phyloP scores from a whole-genome alignment of 805 yeast genomes.

The Teunomyces kruisii region DNA sequence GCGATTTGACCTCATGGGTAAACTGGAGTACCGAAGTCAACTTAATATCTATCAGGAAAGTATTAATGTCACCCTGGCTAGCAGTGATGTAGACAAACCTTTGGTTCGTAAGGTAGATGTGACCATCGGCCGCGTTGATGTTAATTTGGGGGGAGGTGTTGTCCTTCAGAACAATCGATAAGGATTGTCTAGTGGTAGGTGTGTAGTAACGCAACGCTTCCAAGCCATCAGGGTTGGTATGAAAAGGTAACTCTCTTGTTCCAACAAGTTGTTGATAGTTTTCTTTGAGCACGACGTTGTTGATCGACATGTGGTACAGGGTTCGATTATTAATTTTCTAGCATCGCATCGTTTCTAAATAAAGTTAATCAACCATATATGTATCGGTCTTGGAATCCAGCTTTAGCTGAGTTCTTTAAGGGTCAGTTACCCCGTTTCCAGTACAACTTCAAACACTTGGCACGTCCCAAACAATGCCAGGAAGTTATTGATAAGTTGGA shows the following conservation, averaged over 20 bases:
- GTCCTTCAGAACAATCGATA: slow-evolving; percentile 23
- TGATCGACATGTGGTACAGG: slow-evolving; percentile 25
- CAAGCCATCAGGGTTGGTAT: slow-evolving; percentile 16
- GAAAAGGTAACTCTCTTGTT: slow-evolving; percentile 16
- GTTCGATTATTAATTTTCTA: not conserved
- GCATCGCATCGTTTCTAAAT: not conserved
- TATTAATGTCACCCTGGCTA: slow-evolving; percentile 41
- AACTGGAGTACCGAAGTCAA: slow-evolving; percentile 29
- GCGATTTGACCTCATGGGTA: slow-evolving; percentile 42
- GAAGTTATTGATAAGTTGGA: slow-evolving; percentile 48
- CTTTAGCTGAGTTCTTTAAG: slow-evolving; percentile 21
- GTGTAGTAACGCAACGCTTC: slow-evolving; percentile 17
- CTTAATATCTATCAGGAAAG: slow-evolving; percentile 38
- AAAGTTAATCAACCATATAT: not conserved
- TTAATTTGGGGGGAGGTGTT: slow-evolving; percentile 14
- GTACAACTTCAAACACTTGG: slow-evolving; percentile 25
- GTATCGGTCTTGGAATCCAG: slow-evolving; percentile 26
- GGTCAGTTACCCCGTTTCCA: slow-evolving; percentile 19
- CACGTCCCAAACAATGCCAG: slow-evolving; percentile 26
- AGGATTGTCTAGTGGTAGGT: slow-evolving; percentile 26
- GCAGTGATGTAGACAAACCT: slow-evolving; percentile 41
- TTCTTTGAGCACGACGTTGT: slow-evolving; percentile 19
- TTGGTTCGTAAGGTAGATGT: slow-evolving; percentile 40
- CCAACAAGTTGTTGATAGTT: slow-evolving; percentile 12
- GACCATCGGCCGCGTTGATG: slow-evolving; percentile 39